Base-by-base conservation (phyloP, 78 protist species). In the Blattamonas nauphoetae region DNA sequence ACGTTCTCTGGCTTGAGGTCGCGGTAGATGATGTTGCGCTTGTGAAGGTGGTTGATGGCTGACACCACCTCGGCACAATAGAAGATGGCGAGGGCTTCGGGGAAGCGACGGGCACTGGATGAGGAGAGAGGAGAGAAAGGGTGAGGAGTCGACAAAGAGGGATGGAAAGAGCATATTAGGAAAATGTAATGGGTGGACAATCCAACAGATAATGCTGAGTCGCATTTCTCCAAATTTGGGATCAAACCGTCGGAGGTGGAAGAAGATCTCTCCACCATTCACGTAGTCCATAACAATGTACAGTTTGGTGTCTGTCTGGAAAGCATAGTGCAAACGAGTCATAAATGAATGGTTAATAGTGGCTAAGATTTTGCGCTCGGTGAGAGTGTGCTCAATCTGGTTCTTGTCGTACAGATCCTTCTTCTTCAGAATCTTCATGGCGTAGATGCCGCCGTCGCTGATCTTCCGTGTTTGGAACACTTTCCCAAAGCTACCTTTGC, bases 341-440 rank as follows among this genome's bases (percentile, higher is more conserved):
- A 85, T 85, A 46, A 85, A 85, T 1, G 87, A 55, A 33, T 85
- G 87, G 4, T 2, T 2, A 35, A 84, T 41, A 3, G 2, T 1
- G 35, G 36, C 45, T 29, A 89, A 1, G 38, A 89, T 44, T 5
- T 45, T 2, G 29, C 91, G 80, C 43, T 89, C 91, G 41, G 88
- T 84, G n/a, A 45, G n/a, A n/a, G 88, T 89, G 45, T 84, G 88
- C 35, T 1, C 88, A n/a, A 85, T 38, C 3, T 85, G 87, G 34
- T 5, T 33, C 34, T 38, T 5, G 29, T 2, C 4, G 6, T 45
- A 36, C 78, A 85, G 42, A 1, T 41, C 77, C 42, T 2, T 2
- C 77, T 85, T 85, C 2, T 45, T 85, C 87, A 85, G 77, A 3
- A 85, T 38, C 87, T 85, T 85, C 87, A 85, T 46, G 80, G 87